These are phyloP conservation scores for Hypoxylon sp. DNA, from an alignment of 2,329 filamentous ascomycete genomes.

Conservation along the genomic window DNA sequence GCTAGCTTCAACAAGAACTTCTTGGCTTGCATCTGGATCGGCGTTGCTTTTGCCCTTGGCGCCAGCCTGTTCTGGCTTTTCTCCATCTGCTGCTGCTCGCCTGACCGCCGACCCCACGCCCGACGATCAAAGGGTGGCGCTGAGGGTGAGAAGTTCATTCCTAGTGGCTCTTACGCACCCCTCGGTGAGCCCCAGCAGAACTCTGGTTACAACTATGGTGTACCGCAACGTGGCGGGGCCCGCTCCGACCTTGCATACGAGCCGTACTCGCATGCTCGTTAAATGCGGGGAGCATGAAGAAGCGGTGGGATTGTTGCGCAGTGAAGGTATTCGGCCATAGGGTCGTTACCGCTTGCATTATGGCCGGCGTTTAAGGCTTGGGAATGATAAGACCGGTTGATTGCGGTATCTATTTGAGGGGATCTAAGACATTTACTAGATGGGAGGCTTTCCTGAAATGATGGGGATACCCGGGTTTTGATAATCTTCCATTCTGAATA, in stretches of 20 bases:
- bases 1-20: constrained; percentile 73
- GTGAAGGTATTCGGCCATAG: constrained; percentile 16
- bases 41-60: constrained; percentile 76
- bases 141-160: constrained; percentile 62
- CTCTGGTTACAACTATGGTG: constrained; percentile 49
- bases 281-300: constrained; percentile 38
- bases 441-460: constrained; percentile 8
- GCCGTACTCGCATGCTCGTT: constrained; percentile 67
- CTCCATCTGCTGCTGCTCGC: constrained; percentile 88
- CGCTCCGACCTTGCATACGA: constrained; percentile 67
- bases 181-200: constrained; percentile 52
- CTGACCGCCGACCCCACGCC: constrained; percentile 57
- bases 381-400: constrained; percentile 39
- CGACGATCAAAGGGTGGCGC: constrained; percentile 40
- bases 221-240: constrained; percentile 52
- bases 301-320: constrained; percentile 7
- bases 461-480: constrained; percentile 32
- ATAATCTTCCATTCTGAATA: constrained; percentile 23
- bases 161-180: constrained; percentile 56
- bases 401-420: constrained; percentile 12
- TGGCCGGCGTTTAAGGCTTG: constrained; percentile 41
- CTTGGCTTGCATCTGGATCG: constrained; percentile 80
- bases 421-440: constrained; percentile 15
- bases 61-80: constrained; percentile 91
- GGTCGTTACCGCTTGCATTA: constrained; percentile 38